Evolutionary conservation across 257 asterid genomes (phyloP), one percentile per base, ranked within the genome.

Genomic region (Nicotiana obtusifolia): DNA sequence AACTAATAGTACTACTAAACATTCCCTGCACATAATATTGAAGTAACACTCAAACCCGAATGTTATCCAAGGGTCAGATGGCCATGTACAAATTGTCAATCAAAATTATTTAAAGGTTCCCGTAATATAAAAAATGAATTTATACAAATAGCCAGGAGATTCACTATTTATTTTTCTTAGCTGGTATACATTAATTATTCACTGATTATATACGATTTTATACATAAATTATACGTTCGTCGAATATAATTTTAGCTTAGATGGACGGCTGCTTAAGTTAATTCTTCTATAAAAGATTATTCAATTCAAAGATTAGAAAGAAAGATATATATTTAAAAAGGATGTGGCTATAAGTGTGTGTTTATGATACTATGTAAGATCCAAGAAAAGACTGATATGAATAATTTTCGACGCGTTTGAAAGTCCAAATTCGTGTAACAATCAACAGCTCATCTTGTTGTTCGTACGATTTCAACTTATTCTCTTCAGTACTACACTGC

Each of bases 381-480:
- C 28, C 64, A 59, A n/a, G 33, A 30, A 0, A 3, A 28, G 52
- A 35, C 9, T 19, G 4, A n/a, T 19, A 13, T 22, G 31, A 47
- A 24, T 0, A 61, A 4, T 37, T 16, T 28, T 79, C 17, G 17
- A 62, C 41, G 75, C 62, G 44, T 49, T 78, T 37, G 9, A 47
- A 20, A 68, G 78, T 31, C 67, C 78, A 71, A 64, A 52, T 41
- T 22, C 19, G 37, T 82, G 86, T 80, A 22, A 47, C 82, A 10
- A 83, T 76, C 82, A 80, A 82, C 83, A 82, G 52, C 67, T 44
- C 89, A 82, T 81, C 19, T 80, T 79, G 62, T 66, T 65, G 41
- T 22, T 19, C 35, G 80, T 81, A 67, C 82, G 11, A 80, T 69
- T 71, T 53, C 22, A 69, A 73, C 77, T 66, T 60, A 78, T 56